Percentiles rank a stretch among this genome's conserved stretches.
Conservation (phyloP, 169 alveolate species). For the Fabrea salina region DNA sequence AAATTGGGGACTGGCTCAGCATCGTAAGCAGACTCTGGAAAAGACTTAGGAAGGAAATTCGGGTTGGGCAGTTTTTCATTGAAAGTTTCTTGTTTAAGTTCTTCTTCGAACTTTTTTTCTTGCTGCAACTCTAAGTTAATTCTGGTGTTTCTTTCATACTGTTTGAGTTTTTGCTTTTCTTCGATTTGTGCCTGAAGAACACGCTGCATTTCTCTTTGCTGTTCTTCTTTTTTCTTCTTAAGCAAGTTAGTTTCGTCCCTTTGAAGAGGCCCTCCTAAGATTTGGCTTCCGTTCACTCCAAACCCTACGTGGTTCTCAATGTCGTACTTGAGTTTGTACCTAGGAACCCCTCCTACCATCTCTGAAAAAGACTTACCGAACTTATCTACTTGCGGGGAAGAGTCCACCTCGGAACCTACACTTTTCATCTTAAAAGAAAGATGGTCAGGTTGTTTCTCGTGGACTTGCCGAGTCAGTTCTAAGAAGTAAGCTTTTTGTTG, state of each 20-base stretch:
- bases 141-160: not conserved
- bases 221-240: constrained; percentile 21
- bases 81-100: not conserved
- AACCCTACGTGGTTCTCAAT: constrained; percentile 21
- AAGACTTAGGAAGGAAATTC: no score
- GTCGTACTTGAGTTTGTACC: constrained; percentile 23
- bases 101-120: not conserved
- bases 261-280: constrained; percentile 26
- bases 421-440: no score
- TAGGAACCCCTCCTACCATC: no score
- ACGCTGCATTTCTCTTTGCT: constrained; percentile 18
- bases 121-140: not conserved
- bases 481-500: constrained; percentile 30
- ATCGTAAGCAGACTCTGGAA: no score
- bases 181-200: not conserved
- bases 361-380: no score
- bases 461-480: constrained; percentile 25
- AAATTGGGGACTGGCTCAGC: no score
- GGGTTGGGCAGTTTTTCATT: not conserved
- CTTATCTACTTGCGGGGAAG: no score
- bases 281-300: not conserved
- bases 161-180: not conserved
- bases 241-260: constrained; percentile 26
- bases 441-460: constrained; percentile 20
- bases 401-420: no score